Base-by-base conservation (phyloP, 768 basidiomycete genomes). In the Kwoniella sp. region DNA sequence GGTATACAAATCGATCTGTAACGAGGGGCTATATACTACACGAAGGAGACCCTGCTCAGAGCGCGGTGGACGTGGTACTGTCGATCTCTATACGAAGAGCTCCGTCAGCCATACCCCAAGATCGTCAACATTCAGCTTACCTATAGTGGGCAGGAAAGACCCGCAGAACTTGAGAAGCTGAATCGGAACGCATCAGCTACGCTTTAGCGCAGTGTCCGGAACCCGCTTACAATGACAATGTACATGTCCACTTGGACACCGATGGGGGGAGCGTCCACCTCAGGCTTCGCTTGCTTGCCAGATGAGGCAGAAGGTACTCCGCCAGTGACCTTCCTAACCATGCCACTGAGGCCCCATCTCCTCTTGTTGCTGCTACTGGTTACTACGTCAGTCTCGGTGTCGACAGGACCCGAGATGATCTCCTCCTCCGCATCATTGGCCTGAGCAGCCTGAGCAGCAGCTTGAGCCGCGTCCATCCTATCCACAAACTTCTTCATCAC, bases 401-500 rank as follows among this genome's bases (percentile, higher is more conserved):
- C 39, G 22, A 73, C 54, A 19, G 69, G n/a, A 8, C 3, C 37
- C 59, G 15, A 73, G 45, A 20, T 70, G 58, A 1, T 77, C 72
- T 25, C 74, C 67, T 11, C 50, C 14, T 38, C 37, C n/a, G n/a
- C 29, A 38, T 19, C 7, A 34, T 19, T 23, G 25, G 32, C 14
- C 14, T 51, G 26, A 10, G 42, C 17, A 15, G 15, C 40, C 73
- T 90, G 88, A 70, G 26, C 27, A 31, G 38, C 84, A 60, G 82
- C 83, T 38, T 65, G 63, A 23, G 62, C 55, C 42, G 60, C 50
- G 76, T 98, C 95, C 91, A 98, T 96, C 51, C 93, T 82, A 74
- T 98, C 93, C 70, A 98, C 96, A 56, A 98, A 89, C 74, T 96
- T 98, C 82, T 95, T 96, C 95, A 99, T 99, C 52, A 99, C 95